Conservation (phyloP, 306 rosid genomes). For the Begonia peltatifolia region DNA sequence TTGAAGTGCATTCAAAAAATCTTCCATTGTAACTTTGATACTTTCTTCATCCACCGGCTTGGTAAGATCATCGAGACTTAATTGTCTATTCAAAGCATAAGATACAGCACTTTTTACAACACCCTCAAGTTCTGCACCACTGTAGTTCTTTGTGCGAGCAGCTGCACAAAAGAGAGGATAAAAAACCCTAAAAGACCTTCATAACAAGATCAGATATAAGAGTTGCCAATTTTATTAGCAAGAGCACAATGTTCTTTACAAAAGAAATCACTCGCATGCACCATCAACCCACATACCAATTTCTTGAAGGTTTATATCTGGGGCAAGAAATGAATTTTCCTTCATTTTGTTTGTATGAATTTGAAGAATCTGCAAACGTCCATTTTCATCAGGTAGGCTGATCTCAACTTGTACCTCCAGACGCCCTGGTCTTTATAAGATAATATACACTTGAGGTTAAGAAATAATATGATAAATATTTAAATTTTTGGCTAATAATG, state of each 20-base stretch:
- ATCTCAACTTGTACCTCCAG: slow-evolving; percentile 97
- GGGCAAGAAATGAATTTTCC: slow-evolving; percentile 90
- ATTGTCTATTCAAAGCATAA: slow-evolving; percentile 84
- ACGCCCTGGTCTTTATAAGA: slow-evolving; percentile 73
- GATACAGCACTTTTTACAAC: slow-evolving; percentile 99
- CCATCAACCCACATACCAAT: slow-evolving; percentile 52
- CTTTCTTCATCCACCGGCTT: slow-evolving; percentile 94
- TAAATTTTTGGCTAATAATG: too few relatives aligned
- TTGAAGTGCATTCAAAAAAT: slow-evolving; percentile 72
- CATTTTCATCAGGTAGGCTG: slow-evolving; percentile 97
- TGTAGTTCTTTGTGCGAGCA: slow-evolving; percentile 88
- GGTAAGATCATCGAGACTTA: slow-evolving; percentile 87
- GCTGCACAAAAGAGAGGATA: slow-evolving; percentile 26
- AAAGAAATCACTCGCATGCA: neutral
- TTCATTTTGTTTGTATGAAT: slow-evolving; percentile 97
- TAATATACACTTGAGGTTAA: neutral
- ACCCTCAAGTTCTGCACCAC: slow-evolving; percentile 99
- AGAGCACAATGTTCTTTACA: neutral
- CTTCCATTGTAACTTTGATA: slow-evolving; percentile 88
- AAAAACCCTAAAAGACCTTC: neutral
- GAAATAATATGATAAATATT: too few relatives aligned
- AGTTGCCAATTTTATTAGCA: neutral
- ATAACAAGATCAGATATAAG: neutral
- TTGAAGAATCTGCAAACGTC: slow-evolving; percentile 94
- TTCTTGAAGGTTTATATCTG: slow-evolving; percentile 83